Evolutionary conservation across 192 early-diverging fungal species (phyloP).

Genomic region (Coemansia sp.): DNA sequence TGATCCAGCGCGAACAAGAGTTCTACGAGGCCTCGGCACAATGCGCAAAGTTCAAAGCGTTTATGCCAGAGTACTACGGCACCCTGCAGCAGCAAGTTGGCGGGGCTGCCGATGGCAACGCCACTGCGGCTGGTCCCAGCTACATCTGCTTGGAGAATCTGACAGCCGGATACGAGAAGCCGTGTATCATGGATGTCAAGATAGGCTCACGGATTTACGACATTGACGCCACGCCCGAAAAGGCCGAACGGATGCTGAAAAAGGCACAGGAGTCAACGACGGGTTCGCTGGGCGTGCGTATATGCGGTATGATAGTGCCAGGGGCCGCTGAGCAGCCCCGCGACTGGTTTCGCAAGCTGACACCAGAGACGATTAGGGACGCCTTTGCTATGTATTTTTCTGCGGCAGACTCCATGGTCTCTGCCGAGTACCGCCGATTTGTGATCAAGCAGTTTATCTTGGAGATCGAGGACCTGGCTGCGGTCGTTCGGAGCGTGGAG

Average conservation of each 20-base stretch:
- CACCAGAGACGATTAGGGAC: constrained; percentile 53
- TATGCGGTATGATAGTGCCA: constrained; percentile 71
- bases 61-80: constrained; percentile 72
- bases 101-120: background rate
- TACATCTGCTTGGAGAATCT: constrained; percentile 79
- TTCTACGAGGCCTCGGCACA: constrained; percentile 68
- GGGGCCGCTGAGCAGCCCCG: constrained; percentile 9
- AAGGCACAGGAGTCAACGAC: constrained; percentile 70
- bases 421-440: constrained; percentile 53
- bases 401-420: constrained; percentile 37
- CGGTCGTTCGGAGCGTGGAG: constrained; percentile 55
- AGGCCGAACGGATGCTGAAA: constrained; percentile 62
- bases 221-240: constrained; percentile 67
- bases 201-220: constrained; percentile 78
- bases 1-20: constrained; percentile 58
- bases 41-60: constrained; percentile 56
- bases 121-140: constrained; percentile 9
- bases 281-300: constrained; percentile 59
- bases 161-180: constrained; percentile 60
- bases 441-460: constrained; percentile 62
- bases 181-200: constrained; percentile 87
- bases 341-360: constrained; percentile 25
- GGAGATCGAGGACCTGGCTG: constrained; percentile 58
- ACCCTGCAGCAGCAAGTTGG: constrained; percentile 29
- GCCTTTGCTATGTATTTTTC: constrained; percentile 67